These are phyloP conservation scores for Quillaja saponaria DNA, from an alignment of 306 rosid species.

Conservation along the genomic window DNA sequence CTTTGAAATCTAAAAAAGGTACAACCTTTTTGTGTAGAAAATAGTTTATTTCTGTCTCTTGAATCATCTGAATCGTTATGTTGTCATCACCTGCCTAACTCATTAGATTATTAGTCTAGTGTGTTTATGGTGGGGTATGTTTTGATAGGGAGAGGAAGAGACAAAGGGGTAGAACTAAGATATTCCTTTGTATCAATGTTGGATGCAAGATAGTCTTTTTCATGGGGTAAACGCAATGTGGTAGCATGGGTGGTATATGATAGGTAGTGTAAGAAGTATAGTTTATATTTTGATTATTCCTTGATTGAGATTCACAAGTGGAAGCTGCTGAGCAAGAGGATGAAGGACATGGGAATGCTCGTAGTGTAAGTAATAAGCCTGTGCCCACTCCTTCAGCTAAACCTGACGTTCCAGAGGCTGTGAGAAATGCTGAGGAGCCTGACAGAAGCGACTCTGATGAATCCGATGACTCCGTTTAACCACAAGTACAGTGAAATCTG, in stretches of 20 bases:
- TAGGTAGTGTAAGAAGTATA: not conserved
- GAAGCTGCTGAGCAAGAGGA: conserved; percentile 74
- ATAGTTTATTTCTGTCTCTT: too few species aligned
- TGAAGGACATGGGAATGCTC: conserved; percentile 56
- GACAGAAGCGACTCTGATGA: conserved; percentile 90
- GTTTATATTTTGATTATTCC: conserved; percentile 33
- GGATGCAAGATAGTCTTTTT: not conserved
- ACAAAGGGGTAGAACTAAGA: not conserved
- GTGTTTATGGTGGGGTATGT: too few species aligned
- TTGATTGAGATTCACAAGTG: conserved; percentile 68
- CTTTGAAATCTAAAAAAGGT: too few species aligned
- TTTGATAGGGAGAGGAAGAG: not conserved
- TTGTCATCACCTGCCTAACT: too few species aligned
- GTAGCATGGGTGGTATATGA: not conserved
- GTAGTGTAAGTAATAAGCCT: conserved; percentile 50
- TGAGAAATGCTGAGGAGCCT: conserved; percentile 64
- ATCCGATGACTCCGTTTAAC: conserved; percentile 77
- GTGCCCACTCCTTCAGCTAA: conserved; percentile 53
- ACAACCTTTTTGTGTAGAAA: too few species aligned
- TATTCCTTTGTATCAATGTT: conserved; percentile 9
- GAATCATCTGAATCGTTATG: too few species aligned
- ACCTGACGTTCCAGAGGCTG: conserved; percentile 60
- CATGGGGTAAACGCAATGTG: not conserved
- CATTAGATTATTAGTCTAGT: too few species aligned
- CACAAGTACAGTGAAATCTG: conserved; percentile 7